Evolutionary conservation across 257 asterid species (phyloP).

Genomic region (Nicotiana noctiflora): DNA sequence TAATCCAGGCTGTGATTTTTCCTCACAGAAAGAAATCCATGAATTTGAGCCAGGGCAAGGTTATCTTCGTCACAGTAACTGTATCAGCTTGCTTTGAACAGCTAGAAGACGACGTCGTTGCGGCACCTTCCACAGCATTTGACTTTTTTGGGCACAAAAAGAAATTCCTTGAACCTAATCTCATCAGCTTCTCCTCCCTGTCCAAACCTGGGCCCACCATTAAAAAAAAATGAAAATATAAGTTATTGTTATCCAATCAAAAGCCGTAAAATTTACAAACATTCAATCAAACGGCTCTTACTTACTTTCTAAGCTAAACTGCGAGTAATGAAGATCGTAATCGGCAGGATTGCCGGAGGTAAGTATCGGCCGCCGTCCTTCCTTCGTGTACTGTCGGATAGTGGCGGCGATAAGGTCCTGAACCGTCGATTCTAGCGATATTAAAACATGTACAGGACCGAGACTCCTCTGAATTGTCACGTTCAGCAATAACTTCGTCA

Average conservation of each 20-base stretch:
- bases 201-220: conserved; percentile 39
- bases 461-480: conserved; percentile 78
- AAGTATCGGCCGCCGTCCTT: conserved; percentile 52
- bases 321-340: conserved; percentile 85
- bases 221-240: background rate
- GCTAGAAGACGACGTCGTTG: conserved; percentile 19
- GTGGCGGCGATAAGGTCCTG: conserved; percentile 62
- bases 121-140: background rate
- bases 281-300: conserved; percentile 19
- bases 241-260: background rate
- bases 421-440: conserved; percentile 68
- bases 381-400: conserved; percentile 60
- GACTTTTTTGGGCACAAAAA: conserved; percentile 43
- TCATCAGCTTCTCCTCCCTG: conserved; percentile 49
- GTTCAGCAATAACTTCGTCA: conserved; percentile 64
- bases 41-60: conserved; percentile 50
- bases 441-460: conserved; percentile 68
- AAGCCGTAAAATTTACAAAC: background rate
- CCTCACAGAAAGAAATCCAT: conserved; percentile 51
- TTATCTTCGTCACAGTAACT: conserved; percentile 14
- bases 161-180: conserved; percentile 79
- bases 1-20: background rate
- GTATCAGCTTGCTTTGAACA: conserved; percentile 58
- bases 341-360: conserved; percentile 27
- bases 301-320: conserved; percentile 84